Evolutionary conservation across 805 yeast genomes (phyloP).

Genomic region (Barnettozyma botsteinii): DNA sequence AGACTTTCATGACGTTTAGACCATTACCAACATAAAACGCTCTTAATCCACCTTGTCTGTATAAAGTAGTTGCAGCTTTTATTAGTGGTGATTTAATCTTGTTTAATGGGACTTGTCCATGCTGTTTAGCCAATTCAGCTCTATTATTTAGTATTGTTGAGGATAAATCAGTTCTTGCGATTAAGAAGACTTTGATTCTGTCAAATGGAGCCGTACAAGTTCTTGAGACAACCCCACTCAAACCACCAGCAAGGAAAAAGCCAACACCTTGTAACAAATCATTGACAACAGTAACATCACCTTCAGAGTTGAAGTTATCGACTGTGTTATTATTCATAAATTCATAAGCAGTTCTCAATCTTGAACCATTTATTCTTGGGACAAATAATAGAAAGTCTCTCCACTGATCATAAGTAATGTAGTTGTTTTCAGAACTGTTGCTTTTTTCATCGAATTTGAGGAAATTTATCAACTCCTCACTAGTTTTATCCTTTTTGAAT

Average conservation of each 20-base stretch:
- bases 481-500: conserved; percentile 37
- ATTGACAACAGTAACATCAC: conserved; percentile 80
- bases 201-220: conserved; percentile 97
- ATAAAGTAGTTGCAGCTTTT: conserved; percentile 75
- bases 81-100: conserved; percentile 67
- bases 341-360: conserved; percentile 74
- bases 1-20: conserved; percentile 83
- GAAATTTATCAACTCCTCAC: conserved; percentile 50
- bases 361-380: conserved; percentile 73
- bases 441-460: conserved; percentile 13
- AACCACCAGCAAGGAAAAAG: conserved; percentile 89
- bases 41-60: conserved; percentile 81
- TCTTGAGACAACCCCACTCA: conserved; percentile 92
- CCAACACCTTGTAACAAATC: conserved; percentile 83
- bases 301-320: conserved; percentile 84
- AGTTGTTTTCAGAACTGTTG: conserved; percentile 48
- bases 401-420: conserved; percentile 80
- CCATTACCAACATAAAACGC: conserved; percentile 96
- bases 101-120: conserved; percentile 31
- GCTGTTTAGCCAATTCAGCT: conserved; percentile 38
- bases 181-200: conserved; percentile 86
- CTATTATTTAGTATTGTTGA: conserved; percentile 62
- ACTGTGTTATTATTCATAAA: conserved; percentile 70
- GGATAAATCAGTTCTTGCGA: conserved; percentile 80
- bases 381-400: conserved; percentile 74